Conservation (phyloP, 1,284 basidiomycete species). For the Meira nashicola region DNA sequence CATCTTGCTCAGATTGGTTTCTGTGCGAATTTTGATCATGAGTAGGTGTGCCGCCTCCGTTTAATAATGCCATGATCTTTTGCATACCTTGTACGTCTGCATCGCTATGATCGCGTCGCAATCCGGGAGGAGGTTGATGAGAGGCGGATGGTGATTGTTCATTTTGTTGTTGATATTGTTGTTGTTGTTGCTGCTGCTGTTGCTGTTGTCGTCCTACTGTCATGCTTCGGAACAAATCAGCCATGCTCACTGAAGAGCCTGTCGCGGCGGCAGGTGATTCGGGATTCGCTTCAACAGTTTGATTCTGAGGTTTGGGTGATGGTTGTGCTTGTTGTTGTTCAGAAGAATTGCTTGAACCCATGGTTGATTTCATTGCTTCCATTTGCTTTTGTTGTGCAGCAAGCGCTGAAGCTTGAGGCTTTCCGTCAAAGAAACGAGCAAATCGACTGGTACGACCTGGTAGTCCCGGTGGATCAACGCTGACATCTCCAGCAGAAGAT, state of each 20-base stretch:
- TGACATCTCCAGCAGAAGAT: conserved; percentile 9
- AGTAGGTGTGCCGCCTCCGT: conserved; percentile 20
- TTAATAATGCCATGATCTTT: conserved; percentile 50
- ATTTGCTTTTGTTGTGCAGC: conserved; percentile 37
- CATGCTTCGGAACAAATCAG: conserved; percentile 14
- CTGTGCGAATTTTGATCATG: conserved; percentile 2
- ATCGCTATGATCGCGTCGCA: conserved; percentile 26
- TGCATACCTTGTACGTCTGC: conserved; percentile 50
- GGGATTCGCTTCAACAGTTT: neutral
- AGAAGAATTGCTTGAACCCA: neutral
- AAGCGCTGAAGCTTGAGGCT: conserved; percentile 32
- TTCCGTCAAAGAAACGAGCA: conserved; percentile 47
- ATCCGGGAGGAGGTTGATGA: neutral
- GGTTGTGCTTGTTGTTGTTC: no score
- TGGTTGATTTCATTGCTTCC: conserved; percentile 20
- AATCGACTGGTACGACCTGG: conserved; percentile 50
- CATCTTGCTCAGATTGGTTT: conserved; percentile 4
- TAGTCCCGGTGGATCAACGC: conserved; percentile 26
- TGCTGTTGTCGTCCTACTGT: conserved; percentile 3
- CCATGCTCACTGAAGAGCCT: neutral
- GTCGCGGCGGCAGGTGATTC: neutral
- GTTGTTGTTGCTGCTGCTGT: neutral
- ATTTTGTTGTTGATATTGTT: neutral
- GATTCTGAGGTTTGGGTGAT: neutral
- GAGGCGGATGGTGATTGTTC: conserved; percentile 7